Conservation (phyloP, 257 asterid genomes). For the Solanum chiquidenum region DNA sequence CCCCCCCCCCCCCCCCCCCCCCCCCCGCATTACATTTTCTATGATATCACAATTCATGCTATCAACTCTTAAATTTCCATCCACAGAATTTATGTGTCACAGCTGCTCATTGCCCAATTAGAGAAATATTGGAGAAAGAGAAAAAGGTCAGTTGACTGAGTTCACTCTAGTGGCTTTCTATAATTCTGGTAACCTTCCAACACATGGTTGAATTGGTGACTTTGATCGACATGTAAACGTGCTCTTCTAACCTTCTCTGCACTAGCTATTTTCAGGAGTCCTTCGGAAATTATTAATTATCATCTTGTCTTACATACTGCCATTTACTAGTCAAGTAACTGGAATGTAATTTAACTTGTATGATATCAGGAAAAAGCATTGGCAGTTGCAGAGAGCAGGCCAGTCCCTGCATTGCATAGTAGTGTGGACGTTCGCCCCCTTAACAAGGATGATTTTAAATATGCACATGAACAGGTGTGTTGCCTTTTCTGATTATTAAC, state of each 20-base stretch:
- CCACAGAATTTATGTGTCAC: constrained; percentile 73
- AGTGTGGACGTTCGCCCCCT: constrained; percentile 59
- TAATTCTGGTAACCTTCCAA: background rate
- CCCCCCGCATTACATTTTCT: background rate
- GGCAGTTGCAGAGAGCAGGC: constrained; percentile 51
- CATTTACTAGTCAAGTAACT: background rate
- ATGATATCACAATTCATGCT: background rate
- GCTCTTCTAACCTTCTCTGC: background rate
- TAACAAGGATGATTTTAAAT: constrained; percentile 58
- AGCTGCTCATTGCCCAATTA: constrained; percentile 79
- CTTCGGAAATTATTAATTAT: background rate
- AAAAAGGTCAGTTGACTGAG: constrained; percentile 43
- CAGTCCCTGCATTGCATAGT: constrained; percentile 50
- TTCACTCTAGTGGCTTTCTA: background rate
- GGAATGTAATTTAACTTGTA: background rate
- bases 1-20: background rate
- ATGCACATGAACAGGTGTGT: constrained; percentile 81
- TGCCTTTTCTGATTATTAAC: background rate
- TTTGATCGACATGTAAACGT: background rate
- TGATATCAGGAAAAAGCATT: constrained; percentile 50
- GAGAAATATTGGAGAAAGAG: constrained; percentile 79
- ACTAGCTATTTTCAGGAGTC: background rate
- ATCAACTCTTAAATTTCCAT: background rate
- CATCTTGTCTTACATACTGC: background rate
- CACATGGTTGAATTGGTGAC: background rate